Evolutionary conservation across 495 filamentous ascomycete genomes (phyloP).

Genomic region (Talaromyces stipitatus): DNA sequence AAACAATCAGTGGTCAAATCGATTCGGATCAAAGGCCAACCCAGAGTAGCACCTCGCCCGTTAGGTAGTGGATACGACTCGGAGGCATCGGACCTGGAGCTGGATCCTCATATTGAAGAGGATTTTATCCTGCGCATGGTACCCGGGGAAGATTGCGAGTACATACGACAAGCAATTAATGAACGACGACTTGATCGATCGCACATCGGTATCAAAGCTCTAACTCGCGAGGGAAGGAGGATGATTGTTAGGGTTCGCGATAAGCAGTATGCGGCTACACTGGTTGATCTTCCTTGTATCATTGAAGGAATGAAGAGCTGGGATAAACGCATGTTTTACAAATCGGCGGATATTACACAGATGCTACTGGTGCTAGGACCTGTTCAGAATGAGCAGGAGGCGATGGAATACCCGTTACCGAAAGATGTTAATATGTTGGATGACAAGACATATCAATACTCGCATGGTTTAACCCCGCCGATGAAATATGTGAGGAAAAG

Average conservation of each 20-base stretch:
- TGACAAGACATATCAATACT: slow-evolving; percentile 61
- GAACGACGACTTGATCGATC: slow-evolving; percentile 64
- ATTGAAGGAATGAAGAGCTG: slow-evolving; percentile 95
- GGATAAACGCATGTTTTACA: slow-evolving; percentile 87
- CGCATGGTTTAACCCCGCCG: slow-evolving; percentile 87
- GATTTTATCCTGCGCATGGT: slow-evolving; percentile 84
- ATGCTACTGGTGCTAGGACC: slow-evolving; percentile 79
- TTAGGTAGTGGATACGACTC: slow-evolving; percentile 89
- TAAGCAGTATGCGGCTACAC: slow-evolving; percentile 64
- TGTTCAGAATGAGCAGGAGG: slow-evolving; percentile 66
- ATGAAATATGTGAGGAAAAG: slow-evolving; percentile 80
- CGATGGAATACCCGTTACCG: slow-evolving; percentile 57
- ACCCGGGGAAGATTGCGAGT: slow-evolving; percentile 78
- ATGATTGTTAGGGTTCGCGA: slow-evolving; percentile 63
- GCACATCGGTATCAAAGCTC: slow-evolving; percentile 68
- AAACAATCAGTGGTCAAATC: slow-evolving; percentile 37
- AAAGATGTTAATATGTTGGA: slow-evolving; percentile 53
- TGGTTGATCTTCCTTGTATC: slow-evolving; percentile 87
- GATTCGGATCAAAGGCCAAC: slow-evolving; percentile 50
- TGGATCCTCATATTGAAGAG: slow-evolving; percentile 79
- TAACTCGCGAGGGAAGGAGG: slow-evolving; percentile 66
- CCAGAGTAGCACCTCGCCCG: slow-evolving; percentile 54
- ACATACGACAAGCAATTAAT: slow-evolving; percentile 60
- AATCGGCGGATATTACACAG: slow-evolving; percentile 89
- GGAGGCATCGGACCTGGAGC: slow-evolving; percentile 85